Evolutionary conservation across 2,329 filamentous ascomycete species (phyloP).

Genomic region (Aspergillus novofumigatus): DNA sequence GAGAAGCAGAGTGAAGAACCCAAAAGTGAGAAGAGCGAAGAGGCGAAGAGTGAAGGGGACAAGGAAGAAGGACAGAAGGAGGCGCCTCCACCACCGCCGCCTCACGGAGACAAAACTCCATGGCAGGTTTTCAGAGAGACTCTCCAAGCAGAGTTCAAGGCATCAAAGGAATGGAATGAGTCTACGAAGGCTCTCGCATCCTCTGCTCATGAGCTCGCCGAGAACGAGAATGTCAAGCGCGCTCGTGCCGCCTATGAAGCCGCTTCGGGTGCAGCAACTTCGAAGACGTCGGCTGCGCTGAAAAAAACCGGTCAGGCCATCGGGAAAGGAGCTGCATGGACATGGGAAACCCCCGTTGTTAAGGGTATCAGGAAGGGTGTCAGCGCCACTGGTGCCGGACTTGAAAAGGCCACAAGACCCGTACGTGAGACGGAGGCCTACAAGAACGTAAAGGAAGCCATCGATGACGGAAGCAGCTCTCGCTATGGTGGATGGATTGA

Average conservation of each 20-base stretch:
- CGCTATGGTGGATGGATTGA: constrained; percentile 96
- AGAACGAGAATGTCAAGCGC: constrained; percentile 84
- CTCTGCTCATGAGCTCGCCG: constrained; percentile 83
- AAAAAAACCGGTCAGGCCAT: constrained; percentile 83
- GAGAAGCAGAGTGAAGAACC: constrained; percentile 34
- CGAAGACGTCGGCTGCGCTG: constrained; percentile 72
- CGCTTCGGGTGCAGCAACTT: constrained; percentile 76
- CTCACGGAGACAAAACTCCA: constrained; percentile 94
- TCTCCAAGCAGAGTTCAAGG: constrained; percentile 88
- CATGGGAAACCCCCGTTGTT: constrained; percentile 91
- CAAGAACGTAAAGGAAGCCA: constrained; percentile 90
- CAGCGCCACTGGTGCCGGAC: constrained; percentile 74
- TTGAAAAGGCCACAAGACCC: constrained; percentile 93
- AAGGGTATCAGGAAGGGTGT: constrained; percentile 87
- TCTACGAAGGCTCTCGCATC: constrained; percentile 92
- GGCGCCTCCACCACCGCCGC: constrained; percentile 74
- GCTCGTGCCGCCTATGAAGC: constrained; percentile 83
- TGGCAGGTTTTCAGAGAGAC: constrained; percentile 99
- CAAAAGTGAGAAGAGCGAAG: constrained; percentile 42
- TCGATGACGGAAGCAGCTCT: constrained; percentile 94
- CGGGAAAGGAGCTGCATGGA: constrained; percentile 90
- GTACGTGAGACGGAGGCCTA: constrained; percentile 92
- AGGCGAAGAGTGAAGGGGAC: constrained; percentile 45
- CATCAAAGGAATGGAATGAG: constrained; percentile 98
- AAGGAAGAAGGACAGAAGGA: constrained; percentile 58